A percentile compares a stretch with the other conserved stretches of the same genome.
Evolutionary conservation across 371 early-diverging fungal genomes (phyloP).

Genomic region (Dichotomocladium elegans): DNA sequence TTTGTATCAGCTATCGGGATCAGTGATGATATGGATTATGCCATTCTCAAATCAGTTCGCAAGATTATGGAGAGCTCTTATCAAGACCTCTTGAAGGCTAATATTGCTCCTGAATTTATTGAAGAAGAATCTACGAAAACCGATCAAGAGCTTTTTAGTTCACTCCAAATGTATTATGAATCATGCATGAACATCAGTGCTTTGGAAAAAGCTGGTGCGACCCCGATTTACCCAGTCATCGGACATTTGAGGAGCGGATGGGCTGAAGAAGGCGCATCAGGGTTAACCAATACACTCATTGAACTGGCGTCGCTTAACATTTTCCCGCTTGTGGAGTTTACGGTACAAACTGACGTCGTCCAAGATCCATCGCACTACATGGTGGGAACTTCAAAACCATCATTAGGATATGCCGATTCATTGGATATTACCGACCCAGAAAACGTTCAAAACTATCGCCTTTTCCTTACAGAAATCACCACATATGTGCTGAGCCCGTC

Average conservation of each 20-base stretch:
- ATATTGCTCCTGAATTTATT: constrained; percentile 3
- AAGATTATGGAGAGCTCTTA: constrained; percentile 21
- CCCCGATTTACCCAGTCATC: constrained; percentile 40
- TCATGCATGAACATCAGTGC: constrained; percentile 46
- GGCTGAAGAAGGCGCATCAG: background rate
- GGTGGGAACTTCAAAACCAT: too few species aligned
- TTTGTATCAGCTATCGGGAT: constrained; percentile 25
- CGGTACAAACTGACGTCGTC: constrained; percentile 39
- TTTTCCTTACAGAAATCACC: too few species aligned
- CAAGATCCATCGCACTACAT: constrained; percentile 44
- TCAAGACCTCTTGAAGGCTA: constrained; percentile 9
- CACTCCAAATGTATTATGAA: constrained; percentile 38
- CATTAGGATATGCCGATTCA: constrained; percentile 50
- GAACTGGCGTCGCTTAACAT: background rate
- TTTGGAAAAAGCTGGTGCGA: constrained; percentile 38
- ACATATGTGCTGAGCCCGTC: constrained; percentile 7
- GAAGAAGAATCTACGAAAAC: constrained; percentile 8
- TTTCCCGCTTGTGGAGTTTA: background rate
- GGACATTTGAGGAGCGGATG: constrained; percentile 8
- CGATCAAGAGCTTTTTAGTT: constrained; percentile 35
- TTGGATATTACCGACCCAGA: constrained; percentile 60
- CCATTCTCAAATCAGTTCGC: constrained; percentile 25
- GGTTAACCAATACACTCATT: background rate
- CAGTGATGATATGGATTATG: constrained; percentile 23
- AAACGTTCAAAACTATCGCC: too few species aligned